Conservation (phyloP, 2,329 filamentous ascomycete species). For the Clarireedia monteithiana region DNA sequence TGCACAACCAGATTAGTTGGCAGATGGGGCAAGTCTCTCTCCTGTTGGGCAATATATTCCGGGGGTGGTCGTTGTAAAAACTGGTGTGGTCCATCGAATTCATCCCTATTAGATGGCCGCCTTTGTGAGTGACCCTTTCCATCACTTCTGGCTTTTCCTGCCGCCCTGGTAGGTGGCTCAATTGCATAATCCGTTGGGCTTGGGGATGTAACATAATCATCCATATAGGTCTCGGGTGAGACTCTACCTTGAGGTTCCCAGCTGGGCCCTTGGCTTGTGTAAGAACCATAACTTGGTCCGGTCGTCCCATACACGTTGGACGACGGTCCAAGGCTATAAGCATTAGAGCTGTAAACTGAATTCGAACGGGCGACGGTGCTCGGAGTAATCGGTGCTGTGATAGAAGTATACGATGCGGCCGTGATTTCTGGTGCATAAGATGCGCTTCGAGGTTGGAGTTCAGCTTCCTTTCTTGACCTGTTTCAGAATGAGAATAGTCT, state of each 20-base stretch:
- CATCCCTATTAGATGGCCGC: constrained; percentile 73
- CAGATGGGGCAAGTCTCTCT: constrained; percentile 72
- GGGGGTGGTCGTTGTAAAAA: constrained; percentile 66
- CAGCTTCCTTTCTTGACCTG: constrained; percentile 17
- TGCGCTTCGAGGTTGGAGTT: constrained; percentile 23
- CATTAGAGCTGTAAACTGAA: constrained; percentile 25
- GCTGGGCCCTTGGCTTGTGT: constrained; percentile 22
- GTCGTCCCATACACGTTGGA: constrained; percentile 26
- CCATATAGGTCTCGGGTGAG: constrained; percentile 28
- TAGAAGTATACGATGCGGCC: constrained; percentile 23
- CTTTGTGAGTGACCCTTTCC: constrained; percentile 43
- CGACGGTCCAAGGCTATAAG: constrained; percentile 24
- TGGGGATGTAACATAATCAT: constrained; percentile 44
- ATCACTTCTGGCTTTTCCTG: constrained; percentile 38
- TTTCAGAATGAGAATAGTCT: constrained; percentile 6
- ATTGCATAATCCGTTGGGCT: constrained; percentile 53
- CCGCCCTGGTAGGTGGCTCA: constrained; percentile 40
- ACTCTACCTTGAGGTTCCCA: constrained; percentile 29
- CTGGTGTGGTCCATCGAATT: constrained; percentile 83
- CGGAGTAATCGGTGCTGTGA: constrained; percentile 15
- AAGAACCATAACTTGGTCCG: constrained; percentile 25
- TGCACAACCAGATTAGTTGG: constrained; percentile 76
- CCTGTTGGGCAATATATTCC: constrained; percentile 66
- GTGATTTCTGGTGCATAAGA: constrained; percentile 22
- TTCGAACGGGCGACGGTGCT: constrained; percentile 21